phyloP scores from a whole-genome alignment of 345 rosid genomes.

The Aethionema arabicum region DNA sequence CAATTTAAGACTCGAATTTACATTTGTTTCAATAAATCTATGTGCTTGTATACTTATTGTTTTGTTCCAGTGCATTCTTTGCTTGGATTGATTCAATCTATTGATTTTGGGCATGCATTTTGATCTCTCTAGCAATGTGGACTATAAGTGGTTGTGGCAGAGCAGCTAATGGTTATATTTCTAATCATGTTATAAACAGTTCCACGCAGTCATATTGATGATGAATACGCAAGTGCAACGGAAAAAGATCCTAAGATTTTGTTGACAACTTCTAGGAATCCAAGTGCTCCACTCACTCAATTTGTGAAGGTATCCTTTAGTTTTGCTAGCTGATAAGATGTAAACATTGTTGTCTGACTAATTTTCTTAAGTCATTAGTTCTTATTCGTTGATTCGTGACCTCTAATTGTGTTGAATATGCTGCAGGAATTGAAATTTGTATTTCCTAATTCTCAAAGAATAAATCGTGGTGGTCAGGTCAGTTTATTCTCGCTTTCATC shows the following conservation, averaged over 20 bases:
- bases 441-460: constrained; percentile 72
- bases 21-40: too few relatives aligned
- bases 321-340: background rate
- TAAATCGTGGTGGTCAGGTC: constrained; percentile 92
- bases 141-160: background rate
- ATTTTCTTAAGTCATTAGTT: background rate
- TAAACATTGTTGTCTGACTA: background rate
- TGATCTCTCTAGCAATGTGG: background rate
- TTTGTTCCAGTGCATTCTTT: background rate
- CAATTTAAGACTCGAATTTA: background rate
- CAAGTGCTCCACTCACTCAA: constrained; percentile 76
- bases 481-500: constrained; percentile 16
- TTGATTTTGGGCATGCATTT: too few relatives aligned
- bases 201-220: constrained; percentile 76
- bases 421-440: constrained; percentile 78
- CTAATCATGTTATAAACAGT: constrained; percentile 42
- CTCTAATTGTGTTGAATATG: constrained; percentile 16
- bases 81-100: too few relatives aligned
- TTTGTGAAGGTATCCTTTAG: constrained; percentile 63
- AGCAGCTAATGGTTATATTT: constrained; percentile 14
- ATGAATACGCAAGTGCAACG: constrained; percentile 77
- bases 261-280: constrained; percentile 83
- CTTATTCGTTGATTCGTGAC: constrained; percentile 2
- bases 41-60: background rate
- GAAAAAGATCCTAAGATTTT: constrained; percentile 74